These are phyloP conservation scores for Metschnikowia reukaufii DNA, from an alignment of 805 yeast species.

Conservation along the genomic window DNA sequence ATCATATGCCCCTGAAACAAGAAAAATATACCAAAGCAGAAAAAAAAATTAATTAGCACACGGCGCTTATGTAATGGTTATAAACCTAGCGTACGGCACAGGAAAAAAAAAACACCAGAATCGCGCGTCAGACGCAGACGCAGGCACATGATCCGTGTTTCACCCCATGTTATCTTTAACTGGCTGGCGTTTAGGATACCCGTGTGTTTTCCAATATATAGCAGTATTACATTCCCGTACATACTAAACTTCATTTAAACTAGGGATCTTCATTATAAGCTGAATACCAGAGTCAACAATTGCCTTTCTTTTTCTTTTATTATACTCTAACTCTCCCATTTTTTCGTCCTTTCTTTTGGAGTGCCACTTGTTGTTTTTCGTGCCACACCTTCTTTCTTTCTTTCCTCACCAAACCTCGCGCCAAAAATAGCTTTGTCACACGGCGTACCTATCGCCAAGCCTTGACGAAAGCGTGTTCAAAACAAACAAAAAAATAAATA, in stretches of 20 bases:
- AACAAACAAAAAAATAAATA: not conserved
- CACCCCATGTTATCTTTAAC: constrained; percentile 1
- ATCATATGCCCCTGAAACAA: no score
- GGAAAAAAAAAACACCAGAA: no score
- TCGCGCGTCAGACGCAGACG: constrained; percentile 9
- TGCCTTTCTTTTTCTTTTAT: not conserved
- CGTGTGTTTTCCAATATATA: no score
- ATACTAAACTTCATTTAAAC: no score
- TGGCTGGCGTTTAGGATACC: not conserved
- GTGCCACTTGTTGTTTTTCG: not conserved
- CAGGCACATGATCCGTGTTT: constrained; percentile 9
- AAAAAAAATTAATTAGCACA: not conserved
- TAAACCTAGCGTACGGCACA: not conserved
- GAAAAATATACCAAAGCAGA: not conserved
- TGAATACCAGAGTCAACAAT: no score
- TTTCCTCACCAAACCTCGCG: not conserved
- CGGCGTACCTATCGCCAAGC: constrained; percentile 1
- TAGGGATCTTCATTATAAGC: no score
- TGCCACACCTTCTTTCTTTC: no score
- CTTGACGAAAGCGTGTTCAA: not conserved
- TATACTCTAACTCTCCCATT: not conserved
- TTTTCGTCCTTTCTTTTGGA: not conserved
- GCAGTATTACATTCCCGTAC: no score
- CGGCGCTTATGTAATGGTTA: not conserved
- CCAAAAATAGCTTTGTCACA: constrained; percentile 3